phyloP scores from a whole-genome alignment of 176 grass and related monocot species.

The Tillandsia fasciculata region DNA sequence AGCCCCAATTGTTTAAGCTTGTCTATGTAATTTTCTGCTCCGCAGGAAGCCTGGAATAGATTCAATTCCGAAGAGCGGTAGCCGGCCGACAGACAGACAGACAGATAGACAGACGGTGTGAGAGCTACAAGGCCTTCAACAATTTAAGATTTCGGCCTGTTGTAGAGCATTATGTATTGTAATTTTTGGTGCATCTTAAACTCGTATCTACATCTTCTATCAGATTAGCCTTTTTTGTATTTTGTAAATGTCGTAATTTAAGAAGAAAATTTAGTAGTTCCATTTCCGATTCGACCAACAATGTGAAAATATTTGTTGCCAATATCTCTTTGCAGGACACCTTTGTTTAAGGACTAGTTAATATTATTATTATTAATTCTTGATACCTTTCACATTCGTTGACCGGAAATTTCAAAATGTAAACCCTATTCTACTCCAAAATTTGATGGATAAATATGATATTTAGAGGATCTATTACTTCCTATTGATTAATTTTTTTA shows the following conservation, averaged over 20 bases:
- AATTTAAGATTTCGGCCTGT: background rate
- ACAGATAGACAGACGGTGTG: background rate
- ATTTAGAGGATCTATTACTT: no score
- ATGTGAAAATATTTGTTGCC: no score
- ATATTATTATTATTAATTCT: no score
- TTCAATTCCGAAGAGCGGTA: conserved; percentile 55
- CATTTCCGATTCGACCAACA: no score
- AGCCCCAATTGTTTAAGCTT: background rate
- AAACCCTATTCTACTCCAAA: no score
- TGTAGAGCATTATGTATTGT: background rate
- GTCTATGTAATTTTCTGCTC: background rate
- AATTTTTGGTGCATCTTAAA: background rate
- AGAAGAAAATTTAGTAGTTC: background rate
- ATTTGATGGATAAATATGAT: no score
- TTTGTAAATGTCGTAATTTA: background rate
- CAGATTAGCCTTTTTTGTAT: background rate
- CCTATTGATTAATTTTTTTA: no score
- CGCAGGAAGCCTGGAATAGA: conserved; percentile 81
- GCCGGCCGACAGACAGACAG: background rate
- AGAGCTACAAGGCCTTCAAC: background rate
- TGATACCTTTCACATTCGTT: no score
- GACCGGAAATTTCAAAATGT: no score
- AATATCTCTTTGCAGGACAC: no score
- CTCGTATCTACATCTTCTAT: background rate
- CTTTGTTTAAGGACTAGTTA: no score